Evolutionary conservation across 305 asterid genomes (phyloP), one percentile per base, ranked within the genome.

Genomic region (Fraxinus xanthoxyloides): DNA sequence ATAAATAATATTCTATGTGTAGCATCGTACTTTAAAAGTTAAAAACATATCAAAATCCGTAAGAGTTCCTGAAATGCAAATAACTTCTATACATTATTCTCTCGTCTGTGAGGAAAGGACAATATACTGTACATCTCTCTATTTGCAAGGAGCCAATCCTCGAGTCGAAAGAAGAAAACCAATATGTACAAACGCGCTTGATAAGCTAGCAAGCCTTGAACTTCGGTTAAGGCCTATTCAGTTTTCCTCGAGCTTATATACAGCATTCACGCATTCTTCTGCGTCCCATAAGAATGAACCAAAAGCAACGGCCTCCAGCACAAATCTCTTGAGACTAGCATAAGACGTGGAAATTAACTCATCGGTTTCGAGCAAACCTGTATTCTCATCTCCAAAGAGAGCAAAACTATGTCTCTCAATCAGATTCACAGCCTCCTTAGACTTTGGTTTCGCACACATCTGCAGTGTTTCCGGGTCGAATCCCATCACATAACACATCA

Each of bases 251-350:
- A 92, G 97, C 85, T 46, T 85, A 89, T 87, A 93, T 48, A 88
- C 91, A 82, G 12, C 83, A 61, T 82, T 85, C 77, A 92, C 86
- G 26, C 78, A 85, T 46, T 87, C 89, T 65, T 96, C 99, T 0
- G 92, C 80, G 1, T 91, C 97, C 94, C 95, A 93, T 2, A 96
- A 84, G 85, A 91, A 96, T 10, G 89, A 89, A 51, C 98, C 98
- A 63, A 96, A 94, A n/a, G 97, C 99, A 75, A 94, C 90, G 43
- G 90, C 99, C 88, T 94, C 99, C 72, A 94, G 84, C 48, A 91
- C 90, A 76, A 92, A 86, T 84, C 98, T 93, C 93, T 93, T 96
- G 78, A 96, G 76, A 75, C 95, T 92, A 2, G 92, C 97, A 48
- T 88, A 90, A 9, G 99, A 95, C 7, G 94, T 92, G n/a, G 75